Percentiles rank a stretch among this genome's conserved stretches.
phyloP scores from a whole-genome alignment of 495 filamentous ascomycete species.

The Xylaria grammica region DNA sequence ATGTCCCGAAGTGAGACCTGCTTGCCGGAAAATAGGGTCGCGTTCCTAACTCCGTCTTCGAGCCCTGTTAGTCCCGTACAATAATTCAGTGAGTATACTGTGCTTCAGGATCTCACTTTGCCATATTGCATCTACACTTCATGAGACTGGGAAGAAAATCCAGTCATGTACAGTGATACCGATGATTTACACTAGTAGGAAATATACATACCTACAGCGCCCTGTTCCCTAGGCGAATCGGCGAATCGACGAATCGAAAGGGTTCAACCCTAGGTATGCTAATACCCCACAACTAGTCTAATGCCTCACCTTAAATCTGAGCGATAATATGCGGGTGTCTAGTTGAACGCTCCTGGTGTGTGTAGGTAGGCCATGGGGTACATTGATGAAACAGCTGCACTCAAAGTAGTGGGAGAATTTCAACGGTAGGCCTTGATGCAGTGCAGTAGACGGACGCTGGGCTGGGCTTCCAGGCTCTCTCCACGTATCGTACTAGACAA shows the following conservation, averaged over 20 bases:
- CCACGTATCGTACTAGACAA: conserved; percentile 21
- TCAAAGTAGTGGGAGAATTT: background rate
- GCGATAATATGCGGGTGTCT: background rate
- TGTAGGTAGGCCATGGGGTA: background rate
- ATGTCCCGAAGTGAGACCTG: conserved; percentile 12
- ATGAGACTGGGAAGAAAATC: background rate
- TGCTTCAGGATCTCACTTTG: background rate
- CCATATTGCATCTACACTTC: background rate
- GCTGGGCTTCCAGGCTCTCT: conserved; percentile 6
- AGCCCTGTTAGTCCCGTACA: background rate
- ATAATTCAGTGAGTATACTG: background rate
- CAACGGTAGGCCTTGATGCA: background rate
- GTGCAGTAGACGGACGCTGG: background rate
- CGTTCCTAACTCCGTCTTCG: background rate
- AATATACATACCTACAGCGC: background rate
- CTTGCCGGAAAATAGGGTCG: conserved; percentile 3
- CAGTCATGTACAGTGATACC: background rate
- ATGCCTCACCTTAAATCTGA: background rate
- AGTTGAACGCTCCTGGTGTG: background rate
- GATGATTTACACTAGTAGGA: conserved; percentile 4
- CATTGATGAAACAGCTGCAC: conserved; percentile 6
- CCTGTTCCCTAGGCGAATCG: background rate
- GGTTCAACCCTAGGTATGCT: background rate
- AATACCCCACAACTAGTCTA: background rate
- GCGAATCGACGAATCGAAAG: background rate